Evolutionary conservation across 2,329 filamentous ascomycete genomes (phyloP), one percentile per base, ranked within the genome.

Genomic region (Exutisphaerella laricina): DNA sequence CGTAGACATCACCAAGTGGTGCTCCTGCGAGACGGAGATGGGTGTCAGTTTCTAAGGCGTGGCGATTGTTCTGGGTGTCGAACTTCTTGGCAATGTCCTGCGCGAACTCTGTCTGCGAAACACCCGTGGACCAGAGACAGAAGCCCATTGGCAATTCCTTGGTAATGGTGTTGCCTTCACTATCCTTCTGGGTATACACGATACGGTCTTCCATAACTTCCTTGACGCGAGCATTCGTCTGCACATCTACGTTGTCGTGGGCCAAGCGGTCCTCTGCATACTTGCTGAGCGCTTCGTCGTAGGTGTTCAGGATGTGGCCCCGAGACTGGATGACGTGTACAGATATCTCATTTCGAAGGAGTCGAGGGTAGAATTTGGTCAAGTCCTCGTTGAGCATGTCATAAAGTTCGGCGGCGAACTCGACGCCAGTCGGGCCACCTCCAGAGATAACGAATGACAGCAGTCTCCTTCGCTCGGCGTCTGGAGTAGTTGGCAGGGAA

Each of bases 131-230:
- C 92, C 92, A 98, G 10, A 98, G 74, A 58, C 92, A 97, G 70
- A 98, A 95, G 20, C 88, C 92, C 73, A 88, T 89, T 0, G 92
- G 90, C 0, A 98, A 79, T 58, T 98, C 92, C 64, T 98, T 98
- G 17, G 81, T 84, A n/a, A 95, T 57, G 0, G 82, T 66, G 21
- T 80, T 78, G 31, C 88, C 88, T 41, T 88, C 72, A 3, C 85
- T 78, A 36, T 74, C 73, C 59, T 86, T 84, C 64, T 98, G 89
- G 0, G 84, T 85, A 68, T 95, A 98, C 17, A 95, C 67, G 47
- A 98, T 95, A 58, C 79, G 85, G 64, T 97, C 88, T 0, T 77
- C 65, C 31, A 76, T 76, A 12, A 98, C 88, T 65, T 96, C 90
- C 66, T 89, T 87, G 14, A 98, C 92, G 47, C 92, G 80, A 1